These are phyloP conservation scores for Cetraspora pellucida DNA, from an alignment of 192 early-diverging fungal species.

Conservation along the genomic window DNA sequence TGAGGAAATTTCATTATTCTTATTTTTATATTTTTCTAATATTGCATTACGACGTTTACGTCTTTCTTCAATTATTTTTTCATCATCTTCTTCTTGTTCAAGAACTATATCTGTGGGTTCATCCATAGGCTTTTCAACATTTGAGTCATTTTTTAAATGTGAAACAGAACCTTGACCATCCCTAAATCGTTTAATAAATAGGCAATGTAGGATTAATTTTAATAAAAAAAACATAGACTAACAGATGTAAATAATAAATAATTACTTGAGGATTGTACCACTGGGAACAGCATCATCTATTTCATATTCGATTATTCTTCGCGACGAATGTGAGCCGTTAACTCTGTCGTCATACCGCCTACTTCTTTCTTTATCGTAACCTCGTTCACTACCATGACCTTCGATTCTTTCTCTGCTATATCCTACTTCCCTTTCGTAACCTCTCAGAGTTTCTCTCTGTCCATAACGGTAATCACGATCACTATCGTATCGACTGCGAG, in stretches of 20 bases:
- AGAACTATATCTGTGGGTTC: conserved; percentile 41
- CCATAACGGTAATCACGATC: conserved; percentile 28
- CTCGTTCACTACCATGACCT: conserved; percentile 1
- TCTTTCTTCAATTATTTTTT: conserved; percentile 82
- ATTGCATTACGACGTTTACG: conserved; percentile 77
- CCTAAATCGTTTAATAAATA: conserved; percentile 18
- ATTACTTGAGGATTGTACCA: conserved; percentile 3
- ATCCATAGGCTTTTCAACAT: conserved; percentile 28
- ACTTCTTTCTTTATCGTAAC: conserved; percentile 24
- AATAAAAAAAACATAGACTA: background rate
- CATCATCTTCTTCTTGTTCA: conserved; percentile 74
- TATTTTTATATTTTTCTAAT: conserved; percentile 66
- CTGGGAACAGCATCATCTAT: conserved; percentile 23
- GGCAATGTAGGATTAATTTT: background rate
- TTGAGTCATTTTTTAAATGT: conserved; percentile 30
- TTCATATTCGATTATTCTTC: conserved; percentile 41
- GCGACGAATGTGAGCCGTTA: conserved; percentile 23
- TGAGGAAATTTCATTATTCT: conserved; percentile 38
- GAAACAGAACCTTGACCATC: conserved; percentile 34
- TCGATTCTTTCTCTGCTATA: conserved; percentile 19
- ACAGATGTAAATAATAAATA: background rate
- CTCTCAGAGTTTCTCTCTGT: conserved; percentile 18
- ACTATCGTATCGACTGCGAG: conserved; percentile 21
- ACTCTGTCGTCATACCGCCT: conserved; percentile 34
- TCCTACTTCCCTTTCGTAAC: conserved; percentile 8